phyloP scores from a whole-genome alignment of 2,329 filamentous ascomycete genomes.

The Scedosporium minutisporum region DNA sequence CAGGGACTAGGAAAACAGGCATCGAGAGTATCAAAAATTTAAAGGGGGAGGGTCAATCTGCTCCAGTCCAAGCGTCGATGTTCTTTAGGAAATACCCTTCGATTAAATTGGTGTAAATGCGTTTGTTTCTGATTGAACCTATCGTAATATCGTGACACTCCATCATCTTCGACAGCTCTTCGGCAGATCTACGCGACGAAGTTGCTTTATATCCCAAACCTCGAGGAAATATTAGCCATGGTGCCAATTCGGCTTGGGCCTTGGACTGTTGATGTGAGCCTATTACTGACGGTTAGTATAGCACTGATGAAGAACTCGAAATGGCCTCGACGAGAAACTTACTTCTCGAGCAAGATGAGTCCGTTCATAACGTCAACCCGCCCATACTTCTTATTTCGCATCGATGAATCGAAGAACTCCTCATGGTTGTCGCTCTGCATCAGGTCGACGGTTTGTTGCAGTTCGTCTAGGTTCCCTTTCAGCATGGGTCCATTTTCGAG shows the following conservation, averaged over 20 bases:
- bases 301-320: neutral
- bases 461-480: slow-evolving; percentile 78
- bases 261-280: slow-evolving; percentile 55
- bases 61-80: no score
- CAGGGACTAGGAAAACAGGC: no score
- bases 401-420: slow-evolving; percentile 89
- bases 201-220: slow-evolving; percentile 48
- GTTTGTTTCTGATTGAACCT: no score
- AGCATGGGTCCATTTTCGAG: slow-evolving; percentile 80
- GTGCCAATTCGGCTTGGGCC: slow-evolving; percentile 51
- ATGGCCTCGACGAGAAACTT: slow-evolving; percentile 12
- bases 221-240: slow-evolving; percentile 61
- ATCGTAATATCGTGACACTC: no score
- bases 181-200: no score
- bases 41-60: no score
- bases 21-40: no score
- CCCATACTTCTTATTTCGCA: slow-evolving; percentile 88
- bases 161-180: no score
- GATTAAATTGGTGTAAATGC: no score
- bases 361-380: slow-evolving; percentile 88
- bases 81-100: no score
- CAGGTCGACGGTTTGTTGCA: slow-evolving; percentile 84
- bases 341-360: slow-evolving; percentile 86
- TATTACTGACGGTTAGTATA: slow-evolving; percentile 24
- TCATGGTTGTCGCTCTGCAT: slow-evolving; percentile 86